These are phyloP conservation scores for Albizia julibrissin DNA, from an alignment of 306 rosid species.

Conservation along the genomic window DNA sequence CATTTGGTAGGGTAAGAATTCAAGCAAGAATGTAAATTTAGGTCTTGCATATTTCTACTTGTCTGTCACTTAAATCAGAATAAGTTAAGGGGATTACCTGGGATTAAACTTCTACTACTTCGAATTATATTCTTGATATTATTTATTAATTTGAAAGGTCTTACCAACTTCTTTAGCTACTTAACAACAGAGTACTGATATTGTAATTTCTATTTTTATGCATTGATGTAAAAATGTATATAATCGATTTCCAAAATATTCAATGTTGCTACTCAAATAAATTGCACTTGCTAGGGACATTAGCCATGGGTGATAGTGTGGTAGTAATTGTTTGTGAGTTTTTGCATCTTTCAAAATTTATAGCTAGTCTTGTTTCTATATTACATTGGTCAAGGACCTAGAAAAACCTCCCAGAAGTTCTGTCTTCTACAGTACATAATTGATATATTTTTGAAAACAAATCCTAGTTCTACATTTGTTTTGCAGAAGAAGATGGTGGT, in stretches of 20 bases:
- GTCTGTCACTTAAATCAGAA: not conserved
- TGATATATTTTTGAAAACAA: too few species aligned
- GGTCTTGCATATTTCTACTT: not conserved
- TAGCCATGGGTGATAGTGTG: not conserved
- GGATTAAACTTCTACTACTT: not conserved
- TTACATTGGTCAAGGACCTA: not conserved
- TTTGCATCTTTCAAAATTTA: not conserved
- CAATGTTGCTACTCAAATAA: constrained; percentile 13
- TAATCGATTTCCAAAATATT: not conserved
- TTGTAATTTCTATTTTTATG: too few species aligned
- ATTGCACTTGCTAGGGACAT: constrained; percentile 6
- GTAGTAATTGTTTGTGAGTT: not conserved
- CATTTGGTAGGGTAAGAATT: not conserved
- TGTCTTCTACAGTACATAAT: not conserved
- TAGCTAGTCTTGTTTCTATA: not conserved
- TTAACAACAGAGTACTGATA: too few species aligned
- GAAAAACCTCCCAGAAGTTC: not conserved
- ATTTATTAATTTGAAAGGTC: too few species aligned
- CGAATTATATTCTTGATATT: too few species aligned
- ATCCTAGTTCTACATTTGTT: too few species aligned
- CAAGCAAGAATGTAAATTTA: not conserved
- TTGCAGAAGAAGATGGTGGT: too few species aligned
- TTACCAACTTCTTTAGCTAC: too few species aligned
- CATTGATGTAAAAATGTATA: too few species aligned
- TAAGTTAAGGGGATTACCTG: too few species aligned